Evolutionary conservation across 106 monocot species (phyloP).

Genomic region (Cymbidium sinense): DNA sequence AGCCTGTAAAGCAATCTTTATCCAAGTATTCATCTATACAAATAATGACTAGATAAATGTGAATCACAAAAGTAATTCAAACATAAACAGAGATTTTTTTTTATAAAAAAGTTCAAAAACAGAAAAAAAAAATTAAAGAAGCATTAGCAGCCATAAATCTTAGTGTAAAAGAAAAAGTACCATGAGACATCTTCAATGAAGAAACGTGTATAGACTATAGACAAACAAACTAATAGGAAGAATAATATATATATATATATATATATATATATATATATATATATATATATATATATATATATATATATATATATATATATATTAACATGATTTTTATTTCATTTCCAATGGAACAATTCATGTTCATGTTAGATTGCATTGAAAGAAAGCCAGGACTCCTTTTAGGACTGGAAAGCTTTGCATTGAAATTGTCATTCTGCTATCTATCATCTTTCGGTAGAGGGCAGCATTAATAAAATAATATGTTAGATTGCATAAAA

Average conservation of each 20-base stretch:
- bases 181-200: too few species aligned
- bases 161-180: too few species aligned
- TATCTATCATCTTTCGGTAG: not conserved
- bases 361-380: too few species aligned
- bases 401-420: not conserved
- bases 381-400: too few species aligned
- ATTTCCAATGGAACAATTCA: too few species aligned
- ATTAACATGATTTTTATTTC: too few species aligned
- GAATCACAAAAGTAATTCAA: not conserved
- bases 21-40: not conserved
- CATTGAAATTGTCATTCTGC: not conserved
- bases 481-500: not conserved
- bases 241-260: too few species aligned
- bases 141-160: not conserved
- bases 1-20: not conserved
- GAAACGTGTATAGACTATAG: too few species aligned
- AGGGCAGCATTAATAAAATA: not conserved
- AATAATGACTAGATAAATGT: not conserved
- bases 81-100: not conserved
- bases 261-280: too few species aligned
- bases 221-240: too few species aligned
- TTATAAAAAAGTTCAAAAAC: not conserved
- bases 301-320: too few species aligned
- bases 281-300: too few species aligned
- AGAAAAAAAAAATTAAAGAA: not conserved